A percentile compares a stretch with the other conserved stretches of the same genome.
These are phyloP conservation scores for Hypoxylon lienhwacheense DNA, from an alignment of 495 filamentous ascomycete genomes.

Conservation along the genomic window DNA sequence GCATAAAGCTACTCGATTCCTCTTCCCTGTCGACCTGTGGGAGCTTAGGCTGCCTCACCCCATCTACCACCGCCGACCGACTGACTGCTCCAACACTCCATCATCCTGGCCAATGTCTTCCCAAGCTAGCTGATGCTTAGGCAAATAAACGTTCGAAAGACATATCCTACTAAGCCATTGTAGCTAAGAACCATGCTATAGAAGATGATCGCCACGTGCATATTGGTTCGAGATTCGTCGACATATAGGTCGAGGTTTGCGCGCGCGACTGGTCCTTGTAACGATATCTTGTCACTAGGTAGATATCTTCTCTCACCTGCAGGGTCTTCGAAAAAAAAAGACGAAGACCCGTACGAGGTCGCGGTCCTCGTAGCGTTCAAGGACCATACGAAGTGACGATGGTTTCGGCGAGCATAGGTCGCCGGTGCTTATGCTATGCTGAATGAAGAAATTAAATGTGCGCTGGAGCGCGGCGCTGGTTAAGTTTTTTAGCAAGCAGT, in stretches of 20 bases:
- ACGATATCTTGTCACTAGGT: constrained; percentile 20
- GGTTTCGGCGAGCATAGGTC: constrained; percentile 19
- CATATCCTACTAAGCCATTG: constrained; percentile 41
- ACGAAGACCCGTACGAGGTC: constrained; percentile 10
- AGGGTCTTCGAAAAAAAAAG: constrained; percentile 16
- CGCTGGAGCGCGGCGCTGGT: constrained; percentile 38
- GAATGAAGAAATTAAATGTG: constrained; percentile 34
- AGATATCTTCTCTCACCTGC: constrained; percentile 15
- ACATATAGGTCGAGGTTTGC: constrained; percentile 23
- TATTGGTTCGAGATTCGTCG: constrained; percentile 37
- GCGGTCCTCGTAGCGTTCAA: constrained; percentile 21
- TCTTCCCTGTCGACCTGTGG: constrained; percentile 21
- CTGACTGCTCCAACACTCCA: constrained; percentile 35
- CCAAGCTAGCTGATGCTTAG: constrained; percentile 26
- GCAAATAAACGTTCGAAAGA: constrained; percentile 31
- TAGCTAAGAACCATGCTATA: constrained; percentile 27
- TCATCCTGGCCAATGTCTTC: constrained; percentile 34
- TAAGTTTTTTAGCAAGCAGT: constrained; percentile 30
- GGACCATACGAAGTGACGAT: constrained; percentile 21
- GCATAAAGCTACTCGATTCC: constrained; percentile 28
- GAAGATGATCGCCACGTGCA: constrained; percentile 35
- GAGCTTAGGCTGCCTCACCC: constrained; percentile 26
- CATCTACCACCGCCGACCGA: constrained; percentile 18
- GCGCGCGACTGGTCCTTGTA: constrained; percentile 19
- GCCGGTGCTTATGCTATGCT: constrained; percentile 27